A percentile compares a stretch with the other conserved stretches of the same genome.
Conservation (phyloP, 768 basidiomycete species). For the Pisolithus marmoratus region DNA sequence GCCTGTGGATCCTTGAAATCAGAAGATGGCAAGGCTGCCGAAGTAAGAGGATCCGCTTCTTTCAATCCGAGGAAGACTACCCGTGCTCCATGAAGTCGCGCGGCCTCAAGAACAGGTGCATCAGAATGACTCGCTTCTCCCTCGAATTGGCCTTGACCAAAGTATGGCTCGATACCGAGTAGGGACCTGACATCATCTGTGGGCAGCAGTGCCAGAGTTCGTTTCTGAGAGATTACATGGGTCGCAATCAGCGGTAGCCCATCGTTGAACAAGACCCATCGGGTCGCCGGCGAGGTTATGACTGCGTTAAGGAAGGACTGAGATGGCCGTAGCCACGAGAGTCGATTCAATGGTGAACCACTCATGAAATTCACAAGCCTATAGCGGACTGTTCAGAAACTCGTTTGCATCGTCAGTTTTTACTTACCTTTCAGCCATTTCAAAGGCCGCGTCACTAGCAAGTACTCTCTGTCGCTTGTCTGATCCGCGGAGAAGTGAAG, state of each 20-base stretch:
- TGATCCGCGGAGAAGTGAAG: no score
- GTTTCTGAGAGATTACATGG: conserved; percentile 24
- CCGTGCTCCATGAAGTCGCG: conserved; percentile 51
- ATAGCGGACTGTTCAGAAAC: conserved; percentile 1
- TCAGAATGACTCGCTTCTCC: conserved; percentile 24
- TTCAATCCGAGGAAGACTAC: conserved; percentile 79
- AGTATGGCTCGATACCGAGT: conserved; percentile 63
- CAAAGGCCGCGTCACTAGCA: conserved; percentile 9
- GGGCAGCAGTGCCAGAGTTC: conserved; percentile 46
- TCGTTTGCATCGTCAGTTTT: not conserved
- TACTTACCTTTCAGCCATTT: conserved; percentile 29
- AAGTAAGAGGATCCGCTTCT: conserved; percentile 43
- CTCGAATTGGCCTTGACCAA: conserved; percentile 58
- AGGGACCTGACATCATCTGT: conserved; percentile 59
- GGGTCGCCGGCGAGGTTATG: conserved; percentile 49
- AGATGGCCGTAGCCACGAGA: conserved; percentile 77
- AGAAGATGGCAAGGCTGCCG: conserved; percentile 55
- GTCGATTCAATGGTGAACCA: conserved; percentile 72
- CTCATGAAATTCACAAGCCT: conserved; percentile 47
- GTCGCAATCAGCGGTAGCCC: conserved; percentile 61
- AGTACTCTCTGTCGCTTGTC: not conserved
- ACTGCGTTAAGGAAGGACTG: conserved; percentile 72
- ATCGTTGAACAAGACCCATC: conserved; percentile 74
- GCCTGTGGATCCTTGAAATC: conserved; percentile 54
- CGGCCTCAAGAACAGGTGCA: conserved; percentile 41